These are phyloP conservation scores for Uncinocarpus reesii DNA, from an alignment of 2,329 filamentous ascomycete species.

Conservation along the genomic window DNA sequence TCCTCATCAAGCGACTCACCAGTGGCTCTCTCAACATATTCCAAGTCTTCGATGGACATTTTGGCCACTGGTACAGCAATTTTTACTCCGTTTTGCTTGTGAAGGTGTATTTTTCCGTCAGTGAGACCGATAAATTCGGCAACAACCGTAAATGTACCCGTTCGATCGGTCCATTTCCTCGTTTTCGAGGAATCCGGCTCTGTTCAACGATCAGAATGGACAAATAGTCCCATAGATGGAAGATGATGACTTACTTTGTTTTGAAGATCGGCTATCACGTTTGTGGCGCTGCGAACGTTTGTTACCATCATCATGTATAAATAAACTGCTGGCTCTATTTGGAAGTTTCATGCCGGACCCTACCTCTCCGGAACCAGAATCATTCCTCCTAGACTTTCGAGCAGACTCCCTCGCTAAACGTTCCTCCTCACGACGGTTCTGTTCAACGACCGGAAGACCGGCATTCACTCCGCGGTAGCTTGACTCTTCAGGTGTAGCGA, in stretches of 20 bases:
- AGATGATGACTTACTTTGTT: slow-evolving; percentile 55
- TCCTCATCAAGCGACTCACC: slow-evolving; percentile 83
- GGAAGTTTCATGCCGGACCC: slow-evolving; percentile 66
- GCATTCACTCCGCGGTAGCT: slow-evolving; percentile 48
- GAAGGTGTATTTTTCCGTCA: slow-evolving; percentile 93
- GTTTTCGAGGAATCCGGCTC: slow-evolving; percentile 76
- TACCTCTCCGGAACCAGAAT: slow-evolving; percentile 55
- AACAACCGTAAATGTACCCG: slow-evolving; percentile 92
- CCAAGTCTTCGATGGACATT: slow-evolving; percentile 90
- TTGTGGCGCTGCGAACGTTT: slow-evolving; percentile 61
- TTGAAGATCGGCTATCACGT: slow-evolving; percentile 59
- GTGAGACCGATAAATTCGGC: slow-evolving; percentile 90
- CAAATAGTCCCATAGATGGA: background rate
- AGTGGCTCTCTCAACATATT: slow-evolving; percentile 84
- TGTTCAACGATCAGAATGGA: slow-evolving; percentile 27
- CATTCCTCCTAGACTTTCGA: slow-evolving; percentile 49
- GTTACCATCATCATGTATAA: slow-evolving; percentile 56
- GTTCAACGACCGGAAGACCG: slow-evolving; percentile 60
- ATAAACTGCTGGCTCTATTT: slow-evolving; percentile 68
- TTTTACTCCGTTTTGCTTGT: slow-evolving; percentile 96
- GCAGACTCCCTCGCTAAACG: slow-evolving; percentile 71
- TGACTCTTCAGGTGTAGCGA: slow-evolving; percentile 43
- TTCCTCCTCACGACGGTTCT: slow-evolving; percentile 69
- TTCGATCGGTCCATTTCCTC: slow-evolving; percentile 88
- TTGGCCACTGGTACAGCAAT: slow-evolving; percentile 92